Conservation (phyloP, 2,329 filamentous ascomycete species). For the Triangularia verruculosa region DNA sequence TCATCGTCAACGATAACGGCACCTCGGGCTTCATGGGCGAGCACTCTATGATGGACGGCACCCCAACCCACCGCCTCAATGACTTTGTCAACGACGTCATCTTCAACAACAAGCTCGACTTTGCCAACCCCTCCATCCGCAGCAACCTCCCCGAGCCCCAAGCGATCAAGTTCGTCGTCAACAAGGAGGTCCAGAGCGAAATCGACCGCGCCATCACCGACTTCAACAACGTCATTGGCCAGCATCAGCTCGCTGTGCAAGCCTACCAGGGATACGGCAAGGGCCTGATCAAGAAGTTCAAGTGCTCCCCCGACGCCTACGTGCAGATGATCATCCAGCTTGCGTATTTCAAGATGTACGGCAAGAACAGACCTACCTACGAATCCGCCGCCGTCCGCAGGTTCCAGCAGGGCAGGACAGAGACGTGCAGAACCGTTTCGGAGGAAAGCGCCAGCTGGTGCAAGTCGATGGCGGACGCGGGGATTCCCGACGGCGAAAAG, state of each 20-base stretch:
- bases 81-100: slow-evolving; percentile 91
- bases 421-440: slow-evolving; percentile 89
- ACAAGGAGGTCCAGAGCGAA: slow-evolving; percentile 68
- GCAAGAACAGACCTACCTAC: slow-evolving; percentile 95
- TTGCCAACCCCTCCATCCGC: slow-evolving; percentile 73
- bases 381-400: slow-evolving; percentile 92
- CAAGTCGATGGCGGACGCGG: slow-evolving; percentile 73
- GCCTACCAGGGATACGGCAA: slow-evolving; percentile 98
- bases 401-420: slow-evolving; percentile 94
- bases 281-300: slow-evolving; percentile 98
- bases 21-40: slow-evolving; percentile 97
- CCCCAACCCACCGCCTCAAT: slow-evolving; percentile 93
- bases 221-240: slow-evolving; percentile 76
- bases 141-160: slow-evolving; percentile 80
- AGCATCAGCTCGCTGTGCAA: slow-evolving; percentile 90
- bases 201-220: slow-evolving; percentile 75
- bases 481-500: slow-evolving; percentile 60
- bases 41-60: slow-evolving; percentile 99
- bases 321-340: slow-evolving; percentile 99
- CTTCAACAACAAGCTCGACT: slow-evolving; percentile 91
- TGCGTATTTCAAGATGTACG: slow-evolving; percentile 98
- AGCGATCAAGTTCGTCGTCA: slow-evolving; percentile 74
- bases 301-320: slow-evolving; percentile 94
- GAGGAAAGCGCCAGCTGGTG: slow-evolving; percentile 92
- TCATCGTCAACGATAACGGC: slow-evolving; percentile 97